Conservation (phyloP, 2,329 filamentous ascomycete genomes). For the Dactylellina parvicollis region DNA sequence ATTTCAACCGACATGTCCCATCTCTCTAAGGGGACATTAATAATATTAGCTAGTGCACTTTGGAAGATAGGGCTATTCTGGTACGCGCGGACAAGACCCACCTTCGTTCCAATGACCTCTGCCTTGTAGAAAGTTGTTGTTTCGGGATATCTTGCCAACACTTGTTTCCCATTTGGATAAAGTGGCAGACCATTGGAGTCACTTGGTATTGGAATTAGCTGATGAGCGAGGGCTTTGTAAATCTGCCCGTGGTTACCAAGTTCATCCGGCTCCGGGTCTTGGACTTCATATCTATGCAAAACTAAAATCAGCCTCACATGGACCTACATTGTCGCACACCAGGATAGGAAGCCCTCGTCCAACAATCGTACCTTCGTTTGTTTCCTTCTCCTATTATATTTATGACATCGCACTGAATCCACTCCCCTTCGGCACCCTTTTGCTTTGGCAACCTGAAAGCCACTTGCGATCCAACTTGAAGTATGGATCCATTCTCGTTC, state of each 20-base stretch:
- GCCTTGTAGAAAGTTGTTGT: constrained; percentile 88
- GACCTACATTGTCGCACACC: not conserved
- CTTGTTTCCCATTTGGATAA: constrained; percentile 72
- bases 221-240: constrained; percentile 77
- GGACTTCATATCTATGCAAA: constrained; percentile 69
- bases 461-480: constrained; percentile 57
- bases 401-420: constrained; percentile 81
- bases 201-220: constrained; percentile 79
- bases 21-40: constrained; percentile 52
- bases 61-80: not conserved
- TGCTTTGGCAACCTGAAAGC: constrained; percentile 59
- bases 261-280: constrained; percentile 80
- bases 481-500: constrained; percentile 42
- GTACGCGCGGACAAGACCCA: constrained; percentile 62
- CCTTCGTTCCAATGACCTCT: constrained; percentile 77
- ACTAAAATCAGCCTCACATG: not conserved
- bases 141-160: constrained; percentile 81
- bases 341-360: constrained; percentile 38
- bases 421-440: constrained; percentile 69
- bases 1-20: constrained; percentile 67
- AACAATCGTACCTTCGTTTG: constrained; percentile 75
- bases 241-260: constrained; percentile 70
- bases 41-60: not conserved
- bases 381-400: constrained; percentile 80
- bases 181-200: constrained; percentile 70